Evolutionary conservation across 2,329 filamentous ascomycete species (phyloP).

Genomic region (Clarireedia hainanense): DNA sequence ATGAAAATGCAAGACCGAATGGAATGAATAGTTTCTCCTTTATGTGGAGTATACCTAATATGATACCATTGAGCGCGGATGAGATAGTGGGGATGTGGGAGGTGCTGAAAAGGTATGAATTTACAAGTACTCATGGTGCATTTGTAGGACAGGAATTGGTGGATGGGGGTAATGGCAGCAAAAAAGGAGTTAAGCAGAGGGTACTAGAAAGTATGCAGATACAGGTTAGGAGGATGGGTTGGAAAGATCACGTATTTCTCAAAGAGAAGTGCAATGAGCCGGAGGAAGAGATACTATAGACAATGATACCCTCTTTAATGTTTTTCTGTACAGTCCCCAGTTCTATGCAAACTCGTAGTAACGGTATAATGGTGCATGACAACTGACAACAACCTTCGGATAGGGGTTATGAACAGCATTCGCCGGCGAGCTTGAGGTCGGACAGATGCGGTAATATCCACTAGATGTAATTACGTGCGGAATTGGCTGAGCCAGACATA

Average conservation of each 20-base stretch:
- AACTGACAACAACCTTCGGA: no score
- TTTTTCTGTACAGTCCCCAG: no score
- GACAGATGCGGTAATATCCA: no score
- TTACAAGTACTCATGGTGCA: constrained; percentile 58
- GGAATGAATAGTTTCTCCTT: constrained; percentile 54
- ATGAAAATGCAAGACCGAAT: constrained; percentile 32
- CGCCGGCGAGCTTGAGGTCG: no score
- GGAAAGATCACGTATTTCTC: constrained; percentile 21
- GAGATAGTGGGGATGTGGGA: constrained; percentile 64
- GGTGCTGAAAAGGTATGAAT: constrained; percentile 53
- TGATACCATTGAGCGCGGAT: constrained; percentile 60
- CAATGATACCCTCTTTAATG: neutral
- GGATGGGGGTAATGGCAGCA: constrained; percentile 30
- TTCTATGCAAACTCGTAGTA: no score
- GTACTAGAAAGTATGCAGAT: constrained; percentile 73
- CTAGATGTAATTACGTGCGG: no score
- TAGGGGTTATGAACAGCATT: no score
- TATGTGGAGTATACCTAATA: constrained; percentile 71
- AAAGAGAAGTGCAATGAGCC: constrained; percentile 14
- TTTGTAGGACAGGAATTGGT: constrained; percentile 58
- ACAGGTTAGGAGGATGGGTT: constrained; percentile 41
- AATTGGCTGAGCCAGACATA: no score
- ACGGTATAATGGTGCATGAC: no score
- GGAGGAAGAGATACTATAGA: constrained; percentile 1
- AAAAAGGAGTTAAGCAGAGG: constrained; percentile 46